A percentile compares a stretch with the other conserved stretches of the same genome.
phyloP scores from a whole-genome alignment of 495 filamentous ascomycete genomes.

The Stereocaulon alpinum region DNA sequence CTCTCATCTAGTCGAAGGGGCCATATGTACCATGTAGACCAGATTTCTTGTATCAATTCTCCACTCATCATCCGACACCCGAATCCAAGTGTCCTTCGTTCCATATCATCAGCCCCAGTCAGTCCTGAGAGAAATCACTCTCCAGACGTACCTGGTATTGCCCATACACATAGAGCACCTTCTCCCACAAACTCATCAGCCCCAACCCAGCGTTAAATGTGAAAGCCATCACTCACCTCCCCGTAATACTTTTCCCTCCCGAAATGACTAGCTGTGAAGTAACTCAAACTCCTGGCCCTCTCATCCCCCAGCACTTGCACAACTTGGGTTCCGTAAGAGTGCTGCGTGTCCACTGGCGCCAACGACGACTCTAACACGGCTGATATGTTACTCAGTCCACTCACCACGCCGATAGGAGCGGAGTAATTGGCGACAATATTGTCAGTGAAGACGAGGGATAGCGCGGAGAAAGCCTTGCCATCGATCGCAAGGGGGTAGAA shows the following conservation, averaged over 20 bases:
- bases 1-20: background rate
- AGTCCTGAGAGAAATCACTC: too few species aligned
- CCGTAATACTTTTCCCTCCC: constrained; percentile 21
- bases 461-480: constrained; percentile 28
- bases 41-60: background rate
- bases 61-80: background rate
- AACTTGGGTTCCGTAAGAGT: constrained; percentile 23
- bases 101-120: too few species aligned
- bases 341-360: constrained; percentile 25
- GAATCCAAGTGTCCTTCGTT: background rate
- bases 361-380: constrained; percentile 14
- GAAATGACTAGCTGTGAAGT: constrained; percentile 27
- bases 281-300: constrained; percentile 17
- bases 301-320: constrained; percentile 16
- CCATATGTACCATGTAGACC: background rate
- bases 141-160: constrained; percentile 12
- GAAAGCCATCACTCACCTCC: constrained; percentile 6
- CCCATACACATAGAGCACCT: constrained; percentile 26
- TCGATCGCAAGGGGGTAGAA: constrained; percentile 29
- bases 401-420: constrained; percentile 22
- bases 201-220: background rate
- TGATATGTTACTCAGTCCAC: constrained; percentile 15
- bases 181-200: background rate
- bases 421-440: constrained; percentile 30
- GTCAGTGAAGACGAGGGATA: constrained; percentile 26